Evolutionary conservation across 495 filamentous ascomycete genomes (phyloP).

Genomic region (Thermochaetoides thermophila): DNA sequence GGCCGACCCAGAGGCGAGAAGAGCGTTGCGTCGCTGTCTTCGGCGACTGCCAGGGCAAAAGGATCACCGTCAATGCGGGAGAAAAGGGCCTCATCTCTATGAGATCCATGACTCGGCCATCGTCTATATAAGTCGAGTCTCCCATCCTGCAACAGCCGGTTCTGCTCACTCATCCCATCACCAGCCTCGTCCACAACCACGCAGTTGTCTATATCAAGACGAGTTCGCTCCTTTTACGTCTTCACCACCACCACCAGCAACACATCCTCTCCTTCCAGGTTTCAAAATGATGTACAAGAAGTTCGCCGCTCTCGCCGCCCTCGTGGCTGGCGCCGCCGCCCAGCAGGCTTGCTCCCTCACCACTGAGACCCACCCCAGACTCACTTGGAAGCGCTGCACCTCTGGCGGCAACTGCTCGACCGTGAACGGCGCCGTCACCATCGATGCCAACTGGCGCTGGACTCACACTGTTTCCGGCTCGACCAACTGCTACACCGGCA

Average conservation of each 20-base stretch:
- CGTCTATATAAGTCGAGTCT: conserved; percentile 15
- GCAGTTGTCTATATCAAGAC: conserved; percentile 6
- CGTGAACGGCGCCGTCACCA: conserved; percentile 25
- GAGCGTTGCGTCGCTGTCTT: neutral
- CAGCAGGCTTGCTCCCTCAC: conserved; percentile 44
- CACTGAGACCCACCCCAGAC: conserved; percentile 41
- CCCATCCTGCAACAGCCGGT: conserved; percentile 1
- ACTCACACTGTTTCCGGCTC: conserved; percentile 21
- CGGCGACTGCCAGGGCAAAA: no score
- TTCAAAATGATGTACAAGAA: conserved; percentile 19
- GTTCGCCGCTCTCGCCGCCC: conserved; percentile 25
- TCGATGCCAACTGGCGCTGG: conserved; percentile 42
- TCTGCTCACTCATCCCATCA: conserved; percentile 10
- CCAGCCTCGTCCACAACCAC: conserved; percentile 13
- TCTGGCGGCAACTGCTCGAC: conserved; percentile 33
- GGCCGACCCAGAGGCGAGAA: neutral
- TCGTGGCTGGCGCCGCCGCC: conserved; percentile 28
- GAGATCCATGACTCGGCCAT: neutral
- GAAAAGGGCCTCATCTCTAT: no score
- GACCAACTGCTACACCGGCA: conserved; percentile 38
- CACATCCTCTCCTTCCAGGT: conserved; percentile 1
- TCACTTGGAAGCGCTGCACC: conserved; percentile 44
- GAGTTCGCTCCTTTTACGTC: conserved; percentile 2
- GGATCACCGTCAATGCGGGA: no score
- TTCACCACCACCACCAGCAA: neutral